A percentile compares a stretch with the other conserved stretches of the same genome.
Evolutionary conservation across 345 rosid species (phyloP).

Genomic region (Citrus unshiu): DNA sequence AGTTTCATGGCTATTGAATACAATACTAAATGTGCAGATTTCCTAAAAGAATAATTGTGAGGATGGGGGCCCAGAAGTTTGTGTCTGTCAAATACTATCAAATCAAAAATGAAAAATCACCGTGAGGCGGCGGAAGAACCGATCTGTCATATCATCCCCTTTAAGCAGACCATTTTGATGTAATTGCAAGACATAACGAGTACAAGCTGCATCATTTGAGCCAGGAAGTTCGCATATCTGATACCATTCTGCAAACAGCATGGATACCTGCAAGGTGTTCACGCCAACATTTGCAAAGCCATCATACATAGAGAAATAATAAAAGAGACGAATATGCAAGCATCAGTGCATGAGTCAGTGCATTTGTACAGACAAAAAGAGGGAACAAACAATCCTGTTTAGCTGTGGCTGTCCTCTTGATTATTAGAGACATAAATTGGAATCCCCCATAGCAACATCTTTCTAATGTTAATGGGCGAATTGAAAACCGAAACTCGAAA

Average conservation of each 20-base stretch:
- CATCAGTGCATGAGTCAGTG: neutral
- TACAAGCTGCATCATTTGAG: slow-evolving; percentile 62
- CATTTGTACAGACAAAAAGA: neutral
- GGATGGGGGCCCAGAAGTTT: neutral
- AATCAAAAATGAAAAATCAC: slow-evolving; percentile 27
- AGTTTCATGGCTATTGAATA: neutral
- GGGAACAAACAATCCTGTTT: neutral
- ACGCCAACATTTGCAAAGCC: neutral
- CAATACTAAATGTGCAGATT: neutral
- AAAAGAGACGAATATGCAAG: neutral
- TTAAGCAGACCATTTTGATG: slow-evolving; percentile 78
- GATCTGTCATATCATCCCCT: slow-evolving; percentile 83
- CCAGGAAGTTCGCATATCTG: slow-evolving; percentile 74
- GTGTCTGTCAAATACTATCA: neutral
- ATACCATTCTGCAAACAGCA: slow-evolving; percentile 74
- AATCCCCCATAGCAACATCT: neutral
- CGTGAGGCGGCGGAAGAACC: slow-evolving; percentile 73
- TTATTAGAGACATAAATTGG: neutral
- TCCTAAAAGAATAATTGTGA: neutral
- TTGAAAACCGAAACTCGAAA: neutral
- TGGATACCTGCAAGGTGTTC: slow-evolving; percentile 49
- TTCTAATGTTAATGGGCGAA: no score
- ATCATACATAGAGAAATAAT: neutral
- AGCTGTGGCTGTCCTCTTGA: neutral
- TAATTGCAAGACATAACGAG: slow-evolving; percentile 62